A percentile compares a stretch with the other conserved stretches of the same genome.
These are phyloP conservation scores for Ceratocystis variospora DNA, from an alignment of 2,329 filamentous ascomycete species.

Conservation along the genomic window DNA sequence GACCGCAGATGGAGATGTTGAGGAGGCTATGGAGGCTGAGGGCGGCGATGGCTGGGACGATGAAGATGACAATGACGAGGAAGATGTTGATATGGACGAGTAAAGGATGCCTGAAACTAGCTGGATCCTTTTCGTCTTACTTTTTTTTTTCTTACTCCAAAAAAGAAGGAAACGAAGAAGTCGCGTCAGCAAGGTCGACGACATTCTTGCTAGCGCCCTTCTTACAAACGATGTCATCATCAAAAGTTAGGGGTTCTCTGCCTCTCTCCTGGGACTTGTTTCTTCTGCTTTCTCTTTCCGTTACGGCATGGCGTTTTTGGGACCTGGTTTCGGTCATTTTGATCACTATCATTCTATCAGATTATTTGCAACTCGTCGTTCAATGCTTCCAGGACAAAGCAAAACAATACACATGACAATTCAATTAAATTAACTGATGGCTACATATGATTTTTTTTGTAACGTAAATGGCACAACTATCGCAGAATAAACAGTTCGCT, in stretches of 20 bases:
- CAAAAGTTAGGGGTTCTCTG: slow-evolving; percentile 14
- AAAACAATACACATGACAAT: not conserved
- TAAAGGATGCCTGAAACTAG: slow-evolving; percentile 21
- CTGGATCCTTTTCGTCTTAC: slow-evolving; percentile 8
- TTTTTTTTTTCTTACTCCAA: too few species aligned
- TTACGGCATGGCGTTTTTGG: slow-evolving; percentile 19
- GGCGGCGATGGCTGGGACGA: slow-evolving; percentile 25
- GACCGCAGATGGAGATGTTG: slow-evolving; percentile 22
- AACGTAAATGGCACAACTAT: not conserved
- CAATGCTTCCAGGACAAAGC: slow-evolving; percentile 2
- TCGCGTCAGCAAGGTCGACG: not conserved
- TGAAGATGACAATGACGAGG: slow-evolving; percentile 26
- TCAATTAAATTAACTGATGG: too few species aligned
- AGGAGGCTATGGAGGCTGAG: slow-evolving; percentile 21
- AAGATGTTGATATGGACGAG: slow-evolving; percentile 33
- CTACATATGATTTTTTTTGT: too few species aligned
- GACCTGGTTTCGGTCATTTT: slow-evolving; percentile 18
- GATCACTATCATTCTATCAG: slow-evolving; percentile 18
- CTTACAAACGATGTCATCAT: not conserved
- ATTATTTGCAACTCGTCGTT: slow-evolving; percentile 12
- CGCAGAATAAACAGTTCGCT: not conserved
- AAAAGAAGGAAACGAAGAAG: not conserved
- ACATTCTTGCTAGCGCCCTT: not conserved
- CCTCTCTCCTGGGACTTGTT: slow-evolving; percentile 13
- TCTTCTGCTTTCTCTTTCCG: slow-evolving; percentile 17